Evolutionary conservation across 352 stramenopile species (phyloP).

Genomic region (Halophytophthora polymorphica): DNA sequence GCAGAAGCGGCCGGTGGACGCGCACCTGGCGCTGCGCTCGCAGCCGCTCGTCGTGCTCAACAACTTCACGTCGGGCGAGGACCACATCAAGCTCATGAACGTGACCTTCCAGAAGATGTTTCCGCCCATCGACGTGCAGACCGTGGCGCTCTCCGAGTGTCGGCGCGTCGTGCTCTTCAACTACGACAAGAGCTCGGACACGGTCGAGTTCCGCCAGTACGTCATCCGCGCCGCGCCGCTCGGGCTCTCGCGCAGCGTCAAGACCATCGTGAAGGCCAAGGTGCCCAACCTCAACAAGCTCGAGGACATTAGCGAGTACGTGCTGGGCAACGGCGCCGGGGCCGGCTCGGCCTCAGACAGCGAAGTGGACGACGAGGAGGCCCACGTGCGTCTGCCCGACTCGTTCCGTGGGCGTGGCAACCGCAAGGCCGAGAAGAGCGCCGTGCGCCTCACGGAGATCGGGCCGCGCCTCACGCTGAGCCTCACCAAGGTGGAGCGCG

Average conservation of each 20-base stretch:
- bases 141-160: constrained; percentile 93
- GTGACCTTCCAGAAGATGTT: constrained; percentile 99
- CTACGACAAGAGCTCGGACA: constrained; percentile 91
- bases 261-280: constrained; percentile 91
- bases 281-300: constrained; percentile 93
- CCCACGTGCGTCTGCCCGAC: constrained; percentile 91
- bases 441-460: constrained; percentile 95
- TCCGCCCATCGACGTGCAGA: constrained; percentile 97
- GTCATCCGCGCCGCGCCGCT: constrained; percentile 94
- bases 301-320: constrained; percentile 96
- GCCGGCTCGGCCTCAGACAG: constrained; percentile 90
- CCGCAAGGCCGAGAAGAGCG: constrained; percentile 88
- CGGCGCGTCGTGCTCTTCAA: constrained; percentile 97
- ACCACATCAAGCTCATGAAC: constrained; percentile 93
- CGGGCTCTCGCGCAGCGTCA: constrained; percentile 90
- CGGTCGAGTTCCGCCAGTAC: constrained; percentile 97
- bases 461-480: constrained; percentile 93
- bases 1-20: constrained; percentile 90
- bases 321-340: constrained; percentile 80
- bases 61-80: constrained; percentile 94
- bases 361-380: constrained; percentile 93
- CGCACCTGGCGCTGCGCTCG: constrained; percentile 82
- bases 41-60: constrained; percentile 97
- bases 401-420: constrained; percentile 92
- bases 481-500: constrained; percentile 96